Conservation (phyloP, 1,284 basidiomycete species). For the Tetrapyrgos nigripes region DNA sequence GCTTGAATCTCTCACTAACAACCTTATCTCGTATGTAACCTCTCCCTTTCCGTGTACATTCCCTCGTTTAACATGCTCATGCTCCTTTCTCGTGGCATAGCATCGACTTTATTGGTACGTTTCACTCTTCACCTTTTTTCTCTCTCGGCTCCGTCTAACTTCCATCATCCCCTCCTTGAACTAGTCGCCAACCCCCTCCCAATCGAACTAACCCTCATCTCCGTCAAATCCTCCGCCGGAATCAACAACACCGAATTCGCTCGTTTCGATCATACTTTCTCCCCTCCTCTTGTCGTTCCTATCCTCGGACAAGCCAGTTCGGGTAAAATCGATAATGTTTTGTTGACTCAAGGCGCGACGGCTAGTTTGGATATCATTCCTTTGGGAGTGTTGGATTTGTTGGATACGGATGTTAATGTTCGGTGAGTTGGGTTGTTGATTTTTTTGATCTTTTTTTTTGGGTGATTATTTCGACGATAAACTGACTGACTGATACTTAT, state of each 20-base stretch:
- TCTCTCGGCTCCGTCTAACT: neutral
- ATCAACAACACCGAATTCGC: slow-evolving; percentile 48
- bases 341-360: slow-evolving; percentile 40
- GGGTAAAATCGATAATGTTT: slow-evolving; percentile 44
- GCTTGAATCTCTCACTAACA: slow-evolving; percentile 41
- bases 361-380: slow-evolving; percentile 45
- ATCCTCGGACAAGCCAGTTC: slow-evolving; percentile 43
- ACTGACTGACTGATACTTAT: neutral
- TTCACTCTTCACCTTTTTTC: neutral
- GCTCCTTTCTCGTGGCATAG: no score
- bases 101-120: slow-evolving; percentile 37
- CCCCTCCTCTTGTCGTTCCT: slow-evolving; percentile 40
- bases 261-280: slow-evolving; percentile 48
- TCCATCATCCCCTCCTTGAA: neutral
- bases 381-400: slow-evolving; percentile 42
- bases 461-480: neutral
- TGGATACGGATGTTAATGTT: slow-evolving; percentile 40
- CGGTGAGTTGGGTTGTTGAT: slow-evolving; percentile 33
- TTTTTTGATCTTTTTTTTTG: neutral
- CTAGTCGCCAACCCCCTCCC: slow-evolving; percentile 50
- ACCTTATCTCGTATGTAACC: slow-evolving; percentile 40
- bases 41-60: neutral
- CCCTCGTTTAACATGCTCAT: no score
- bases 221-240: slow-evolving; percentile 43
- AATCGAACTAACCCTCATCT: slow-evolving; percentile 49